A percentile compares a stretch with the other conserved stretches of the same genome.
Evolutionary conservation across 2,329 filamentous ascomycete genomes (phyloP).

Genomic region (Penicillium sp.): DNA sequence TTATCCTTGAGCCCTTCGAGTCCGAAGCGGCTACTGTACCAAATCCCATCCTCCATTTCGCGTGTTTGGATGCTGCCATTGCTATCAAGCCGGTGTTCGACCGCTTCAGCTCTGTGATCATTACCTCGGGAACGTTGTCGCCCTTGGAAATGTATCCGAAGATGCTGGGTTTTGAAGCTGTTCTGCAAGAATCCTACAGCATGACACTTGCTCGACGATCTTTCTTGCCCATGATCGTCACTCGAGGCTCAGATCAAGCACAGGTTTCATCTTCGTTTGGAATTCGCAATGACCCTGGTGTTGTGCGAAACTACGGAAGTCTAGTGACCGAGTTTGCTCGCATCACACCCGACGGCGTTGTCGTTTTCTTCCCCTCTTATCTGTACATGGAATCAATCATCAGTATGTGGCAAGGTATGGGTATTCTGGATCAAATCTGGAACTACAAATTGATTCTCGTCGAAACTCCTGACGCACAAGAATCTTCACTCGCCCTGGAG

Average conservation of each 20-base stretch:
- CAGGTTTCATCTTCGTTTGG: constrained; percentile 92
- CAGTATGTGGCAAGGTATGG: constrained; percentile 99
- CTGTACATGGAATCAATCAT: constrained; percentile 99
- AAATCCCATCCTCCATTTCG: constrained; percentile 95
- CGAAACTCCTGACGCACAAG: constrained; percentile 95
- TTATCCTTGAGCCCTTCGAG: constrained; percentile 97
- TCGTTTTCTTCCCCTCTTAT: constrained; percentile 99
- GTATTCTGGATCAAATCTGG: constrained; percentile 95
- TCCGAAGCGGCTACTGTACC: constrained; percentile 93
- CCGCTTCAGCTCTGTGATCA: constrained; percentile 95
- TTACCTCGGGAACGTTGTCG: constrained; percentile 95
- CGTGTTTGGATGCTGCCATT: constrained; percentile 93
- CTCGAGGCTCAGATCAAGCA: constrained; percentile 88
- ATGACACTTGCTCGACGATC: constrained; percentile 94
- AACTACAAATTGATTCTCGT: constrained; percentile 98
- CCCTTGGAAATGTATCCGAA: constrained; percentile 98
- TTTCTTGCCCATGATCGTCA: constrained; percentile 98
- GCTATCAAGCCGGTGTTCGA: constrained; percentile 98
- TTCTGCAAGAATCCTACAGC: constrained; percentile 93
- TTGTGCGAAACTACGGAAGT: constrained; percentile 95
- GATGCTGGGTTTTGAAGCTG: constrained; percentile 90
- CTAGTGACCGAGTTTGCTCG: constrained; percentile 93
- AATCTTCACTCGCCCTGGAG: constrained; percentile 91
- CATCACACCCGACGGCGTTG: constrained; percentile 92
- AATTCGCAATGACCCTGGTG: constrained; percentile 89